Evolutionary conservation across 2,329 filamentous ascomycete species (phyloP).

Genomic region (Acrocalymma vagum): DNA sequence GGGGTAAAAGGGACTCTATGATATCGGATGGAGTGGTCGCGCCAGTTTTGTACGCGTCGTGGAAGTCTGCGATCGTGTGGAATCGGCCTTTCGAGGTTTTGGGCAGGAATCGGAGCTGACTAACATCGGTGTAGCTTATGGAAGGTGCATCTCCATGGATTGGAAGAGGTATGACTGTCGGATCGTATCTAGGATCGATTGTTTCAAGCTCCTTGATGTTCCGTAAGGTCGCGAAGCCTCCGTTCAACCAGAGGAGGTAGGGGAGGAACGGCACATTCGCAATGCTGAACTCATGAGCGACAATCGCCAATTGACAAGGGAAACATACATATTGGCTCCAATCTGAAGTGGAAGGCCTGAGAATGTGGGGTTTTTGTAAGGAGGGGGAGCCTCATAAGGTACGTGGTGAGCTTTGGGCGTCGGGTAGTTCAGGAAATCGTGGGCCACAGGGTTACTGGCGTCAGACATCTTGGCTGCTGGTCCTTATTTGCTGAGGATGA

Average conservation of each 20-base stretch:
- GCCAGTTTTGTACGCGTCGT: conserved; percentile 75
- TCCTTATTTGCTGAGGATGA: background rate
- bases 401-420: conserved; percentile 38
- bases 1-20: conserved; percentile 72
- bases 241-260: conserved; percentile 74
- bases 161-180: conserved; percentile 62
- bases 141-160: conserved; percentile 22
- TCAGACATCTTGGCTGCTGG: conserved; percentile 31
- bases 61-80: conserved; percentile 76
- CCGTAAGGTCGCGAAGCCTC: conserved; percentile 69
- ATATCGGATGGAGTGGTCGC: conserved; percentile 76
- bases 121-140: conserved; percentile 26
- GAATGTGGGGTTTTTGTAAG: conserved; percentile 72
- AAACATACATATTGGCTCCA: conserved; percentile 67
- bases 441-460: too few relatives aligned
- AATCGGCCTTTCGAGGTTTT: conserved; percentile 35
- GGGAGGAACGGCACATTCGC: conserved; percentile 69
- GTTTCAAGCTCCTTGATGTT: conserved; percentile 63
- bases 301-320: conserved; percentile 2
- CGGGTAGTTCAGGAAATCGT: conserved; percentile 46
- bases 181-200: conserved; percentile 64
- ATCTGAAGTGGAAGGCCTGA: conserved; percentile 71
- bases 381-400: conserved; percentile 43
- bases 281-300: conserved; percentile 57
- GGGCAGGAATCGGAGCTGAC: conserved; percentile 28